These are phyloP conservation scores for Umbelopsis sp. DNA, from an alignment of 192 early-diverging fungal species.

Conservation along the genomic window DNA sequence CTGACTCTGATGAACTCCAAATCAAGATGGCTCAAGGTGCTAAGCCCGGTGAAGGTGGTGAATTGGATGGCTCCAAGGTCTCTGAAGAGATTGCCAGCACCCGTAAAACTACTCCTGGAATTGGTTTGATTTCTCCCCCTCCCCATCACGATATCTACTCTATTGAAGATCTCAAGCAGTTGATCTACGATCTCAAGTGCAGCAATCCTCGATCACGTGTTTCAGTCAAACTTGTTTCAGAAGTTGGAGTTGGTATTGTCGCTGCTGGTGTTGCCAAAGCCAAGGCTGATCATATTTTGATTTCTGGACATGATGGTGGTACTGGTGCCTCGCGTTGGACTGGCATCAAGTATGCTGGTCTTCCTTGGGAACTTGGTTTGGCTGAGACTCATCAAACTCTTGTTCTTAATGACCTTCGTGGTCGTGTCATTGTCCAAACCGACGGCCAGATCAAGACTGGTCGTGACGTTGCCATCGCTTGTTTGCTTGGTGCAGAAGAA, in stretches of 20 bases:
- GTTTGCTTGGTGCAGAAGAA: conserved; percentile 97
- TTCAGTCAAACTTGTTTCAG: conserved; percentile 96
- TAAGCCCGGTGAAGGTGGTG: conserved; percentile 97
- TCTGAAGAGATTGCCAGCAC: conserved; percentile 80
- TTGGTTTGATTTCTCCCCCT: conserved; percentile 95
- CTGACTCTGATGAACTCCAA: conserved; percentile 95
- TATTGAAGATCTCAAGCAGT: conserved; percentile 98
- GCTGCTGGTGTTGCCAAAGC: conserved; percentile 98
- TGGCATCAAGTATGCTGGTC: conserved; percentile 97
- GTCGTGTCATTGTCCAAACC: conserved; percentile 94
- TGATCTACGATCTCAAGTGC: conserved; percentile 98
- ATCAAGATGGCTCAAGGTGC: conserved; percentile 99
- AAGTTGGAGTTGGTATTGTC: conserved; percentile 97
- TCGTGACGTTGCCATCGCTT: conserved; percentile 95
- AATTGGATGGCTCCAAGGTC: conserved; percentile 71
- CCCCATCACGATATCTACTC: conserved; percentile 99
- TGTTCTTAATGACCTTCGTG: conserved; percentile 95
- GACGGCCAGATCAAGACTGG: conserved; percentile 99
- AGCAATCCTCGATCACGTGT: conserved; percentile 90
- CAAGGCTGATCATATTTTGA: conserved; percentile 93
- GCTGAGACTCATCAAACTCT: conserved; percentile 99
- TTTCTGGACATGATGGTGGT: conserved; percentile 97
- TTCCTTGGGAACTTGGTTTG: conserved; percentile 98
- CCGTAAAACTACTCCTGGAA: conserved; percentile 93
- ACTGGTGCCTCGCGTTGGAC: conserved; percentile 98